phyloP scores from a whole-genome alignment of 2,329 filamentous ascomycete species.

The Lizonia empirigonia region DNA sequence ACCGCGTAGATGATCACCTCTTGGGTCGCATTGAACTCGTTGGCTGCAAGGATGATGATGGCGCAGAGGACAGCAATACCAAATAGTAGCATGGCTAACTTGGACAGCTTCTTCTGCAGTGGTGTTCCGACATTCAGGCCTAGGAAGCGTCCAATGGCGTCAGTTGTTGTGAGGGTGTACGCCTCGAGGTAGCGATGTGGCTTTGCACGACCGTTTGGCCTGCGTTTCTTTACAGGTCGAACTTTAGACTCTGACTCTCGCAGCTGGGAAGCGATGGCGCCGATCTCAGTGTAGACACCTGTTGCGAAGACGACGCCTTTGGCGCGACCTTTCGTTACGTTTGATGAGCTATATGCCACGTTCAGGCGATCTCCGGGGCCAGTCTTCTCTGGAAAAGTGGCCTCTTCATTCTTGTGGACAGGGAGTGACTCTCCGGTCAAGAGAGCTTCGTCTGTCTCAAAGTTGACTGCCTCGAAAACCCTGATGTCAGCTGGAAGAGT shows the following conservation, averaged over 20 bases:
- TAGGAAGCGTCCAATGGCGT: slow-evolving; percentile 46
- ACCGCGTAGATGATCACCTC: slow-evolving; percentile 51
- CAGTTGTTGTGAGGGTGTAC: slow-evolving; percentile 55
- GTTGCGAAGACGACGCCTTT: slow-evolving; percentile 71
- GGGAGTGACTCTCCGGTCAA: slow-evolving; percentile 73
- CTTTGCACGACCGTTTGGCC: slow-evolving; percentile 40
- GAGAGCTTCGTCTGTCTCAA: slow-evolving; percentile 75
- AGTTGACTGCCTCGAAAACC: slow-evolving; percentile 69
- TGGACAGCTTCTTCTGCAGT: slow-evolving; percentile 46
- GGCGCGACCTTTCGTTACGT: slow-evolving; percentile 71
- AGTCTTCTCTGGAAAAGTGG: slow-evolving; percentile 56
- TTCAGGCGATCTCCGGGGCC: slow-evolving; percentile 72
- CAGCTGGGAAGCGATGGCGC: slow-evolving; percentile 72
- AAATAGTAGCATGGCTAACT: slow-evolving; percentile 42
- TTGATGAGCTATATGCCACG: slow-evolving; percentile 66
- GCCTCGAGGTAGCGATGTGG: slow-evolving; percentile 56
- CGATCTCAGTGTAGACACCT: slow-evolving; percentile 75
- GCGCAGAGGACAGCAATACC: slow-evolving; percentile 47
- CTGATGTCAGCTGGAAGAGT: slow-evolving; percentile 72
- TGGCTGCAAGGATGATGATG: slow-evolving; percentile 50
- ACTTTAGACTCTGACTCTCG: slow-evolving; percentile 54
- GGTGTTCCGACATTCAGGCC: slow-evolving; percentile 50
- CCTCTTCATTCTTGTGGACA: slow-evolving; percentile 66
- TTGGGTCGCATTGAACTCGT: slow-evolving; percentile 46
- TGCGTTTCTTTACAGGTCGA: slow-evolving; percentile 54